Evolutionary conservation across 129 eudicot genomes (phyloP).

Genomic region (Chrysanthemum makinoi): DNA sequence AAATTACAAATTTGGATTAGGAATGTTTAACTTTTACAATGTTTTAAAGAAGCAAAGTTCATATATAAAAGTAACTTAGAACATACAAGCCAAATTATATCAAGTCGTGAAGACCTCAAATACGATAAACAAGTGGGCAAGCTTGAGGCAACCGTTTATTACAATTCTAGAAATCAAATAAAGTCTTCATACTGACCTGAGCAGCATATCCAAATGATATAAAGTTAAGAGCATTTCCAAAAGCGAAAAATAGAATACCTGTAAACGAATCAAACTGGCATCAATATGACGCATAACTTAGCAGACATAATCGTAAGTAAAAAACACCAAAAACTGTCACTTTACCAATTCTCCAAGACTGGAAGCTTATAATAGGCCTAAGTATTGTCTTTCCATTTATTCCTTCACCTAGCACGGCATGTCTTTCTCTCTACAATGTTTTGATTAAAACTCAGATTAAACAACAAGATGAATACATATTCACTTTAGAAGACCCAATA

Average conservation of each 20-base stretch:
- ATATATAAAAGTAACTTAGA: not conserved
- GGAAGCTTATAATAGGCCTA: constrained; percentile 88
- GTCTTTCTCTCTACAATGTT: constrained; percentile 79
- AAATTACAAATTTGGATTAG: not conserved
- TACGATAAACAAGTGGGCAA: not conserved
- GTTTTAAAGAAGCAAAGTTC: not conserved
- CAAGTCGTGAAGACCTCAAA: not conserved
- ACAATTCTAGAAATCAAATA: not conserved
- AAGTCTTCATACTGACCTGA: constrained; percentile 58
- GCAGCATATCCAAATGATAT: constrained; percentile 98
- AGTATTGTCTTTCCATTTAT: constrained; percentile 54
- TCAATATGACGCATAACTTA: not conserved
- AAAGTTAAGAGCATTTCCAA: constrained; percentile 93
- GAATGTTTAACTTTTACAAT: not conserved
- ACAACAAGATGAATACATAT: not conserved
- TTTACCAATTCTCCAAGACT: constrained; percentile 96
- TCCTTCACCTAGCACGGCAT: constrained; percentile 54
- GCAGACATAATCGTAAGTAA: not conserved
- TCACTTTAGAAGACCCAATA: too few species aligned
- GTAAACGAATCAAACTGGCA: constrained; percentile 9
- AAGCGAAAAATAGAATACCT: constrained; percentile 84
- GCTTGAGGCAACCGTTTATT: not conserved
- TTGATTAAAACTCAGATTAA: constrained; percentile 22
- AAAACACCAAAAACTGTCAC: not conserved
- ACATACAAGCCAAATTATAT: not conserved